Conservation (phyloP, 768 basidiomycete species). For the Kwoniella sp. region DNA sequence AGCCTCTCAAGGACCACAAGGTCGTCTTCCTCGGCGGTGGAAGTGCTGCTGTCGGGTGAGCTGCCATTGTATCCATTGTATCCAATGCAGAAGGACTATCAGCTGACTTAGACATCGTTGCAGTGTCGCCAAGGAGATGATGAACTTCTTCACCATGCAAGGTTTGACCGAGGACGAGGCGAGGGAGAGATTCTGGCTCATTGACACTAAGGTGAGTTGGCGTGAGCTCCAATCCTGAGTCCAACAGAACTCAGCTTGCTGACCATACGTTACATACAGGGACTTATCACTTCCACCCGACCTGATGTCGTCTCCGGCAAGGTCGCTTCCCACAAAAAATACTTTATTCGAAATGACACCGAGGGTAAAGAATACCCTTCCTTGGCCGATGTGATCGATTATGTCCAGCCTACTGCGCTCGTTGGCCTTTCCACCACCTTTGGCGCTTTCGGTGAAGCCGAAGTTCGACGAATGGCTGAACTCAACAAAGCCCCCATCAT, state of each 20-base stretch:
- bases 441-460: conserved; percentile 72
- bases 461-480: conserved; percentile 74
- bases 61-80: neutral
- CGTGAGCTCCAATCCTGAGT: too few relatives aligned
- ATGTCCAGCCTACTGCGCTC: conserved; percentile 83
- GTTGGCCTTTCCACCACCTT: conserved; percentile 85
- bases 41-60: conserved; percentile 74
- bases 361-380: conserved; percentile 71
- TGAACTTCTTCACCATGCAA: conserved; percentile 82
- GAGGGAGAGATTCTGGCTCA: conserved; percentile 72
- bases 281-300: conserved; percentile 75
- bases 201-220: conserved; percentile 64
- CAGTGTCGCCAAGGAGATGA: conserved; percentile 77
- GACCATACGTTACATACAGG: conserved; percentile 58
- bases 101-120: conserved; percentile 3
- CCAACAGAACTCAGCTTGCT: neutral
- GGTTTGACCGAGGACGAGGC: conserved; percentile 78
- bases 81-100: neutral
- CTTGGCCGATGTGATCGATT: conserved; percentile 74
- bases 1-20: conserved; percentile 69
- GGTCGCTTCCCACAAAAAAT: conserved; percentile 81
- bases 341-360: conserved; percentile 81
- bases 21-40: conserved; percentile 94
- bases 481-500: conserved; percentile 77
- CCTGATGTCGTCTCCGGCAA: conserved; percentile 60